A percentile compares a stretch with the other conserved stretches of the same genome.
phyloP scores from a whole-genome alignment of 2,329 filamentous ascomycete genomes.

The Emmonsiellopsis sp. region DNA sequence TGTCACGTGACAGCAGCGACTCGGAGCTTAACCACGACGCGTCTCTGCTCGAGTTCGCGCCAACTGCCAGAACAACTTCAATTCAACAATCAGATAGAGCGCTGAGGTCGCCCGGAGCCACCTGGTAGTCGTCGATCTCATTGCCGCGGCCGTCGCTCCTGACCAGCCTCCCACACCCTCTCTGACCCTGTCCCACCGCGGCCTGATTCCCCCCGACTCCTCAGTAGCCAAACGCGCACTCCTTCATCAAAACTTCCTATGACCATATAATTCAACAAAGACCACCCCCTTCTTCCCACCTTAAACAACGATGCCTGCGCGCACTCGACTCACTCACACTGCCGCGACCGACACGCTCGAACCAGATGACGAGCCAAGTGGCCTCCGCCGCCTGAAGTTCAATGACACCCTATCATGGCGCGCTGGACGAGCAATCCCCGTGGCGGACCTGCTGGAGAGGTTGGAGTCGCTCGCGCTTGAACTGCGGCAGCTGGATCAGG shows the following conservation, averaged over 20 bases:
- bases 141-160: background rate
- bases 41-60: background rate
- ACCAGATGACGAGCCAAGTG: slow-evolving; percentile 23
- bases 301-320: slow-evolving; percentile 32
- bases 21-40: slow-evolving; percentile 1
- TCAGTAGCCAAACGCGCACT: background rate
- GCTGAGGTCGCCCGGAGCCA: background rate
- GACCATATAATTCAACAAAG: slow-evolving; percentile 9
- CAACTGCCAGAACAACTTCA: background rate
- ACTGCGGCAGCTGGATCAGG: slow-evolving; percentile 77
- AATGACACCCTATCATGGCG: slow-evolving; percentile 83
- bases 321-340: slow-evolving; percentile 30
- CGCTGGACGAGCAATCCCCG: slow-evolving; percentile 79
- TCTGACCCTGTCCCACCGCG: background rate
- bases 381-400: slow-evolving; percentile 55
- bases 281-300: slow-evolving; percentile 5
- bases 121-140: background rate
- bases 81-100: background rate
- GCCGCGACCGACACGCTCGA: slow-evolving; percentile 20
- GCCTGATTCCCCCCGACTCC: too few relatives aligned
- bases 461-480: slow-evolving; percentile 75
- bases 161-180: background rate
- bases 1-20: background rate
- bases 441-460: slow-evolving; percentile 70
- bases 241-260: background rate